Evolutionary conservation across 208 protist species (phyloP).

Genomic region (Leishmania tropica): DNA sequence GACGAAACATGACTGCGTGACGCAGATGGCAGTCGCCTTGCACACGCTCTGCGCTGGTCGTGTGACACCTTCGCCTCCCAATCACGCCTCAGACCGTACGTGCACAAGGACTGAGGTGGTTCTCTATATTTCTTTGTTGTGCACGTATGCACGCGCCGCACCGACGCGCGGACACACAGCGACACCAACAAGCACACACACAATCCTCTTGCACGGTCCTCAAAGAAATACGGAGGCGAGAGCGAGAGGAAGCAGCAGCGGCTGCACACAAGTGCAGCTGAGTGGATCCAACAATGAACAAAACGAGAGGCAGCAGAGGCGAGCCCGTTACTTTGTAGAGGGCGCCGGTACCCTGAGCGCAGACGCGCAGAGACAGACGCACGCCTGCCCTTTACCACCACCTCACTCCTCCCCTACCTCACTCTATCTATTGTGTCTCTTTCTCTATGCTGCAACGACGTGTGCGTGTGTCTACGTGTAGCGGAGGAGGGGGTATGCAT

Average conservation of each 20-base stretch:
- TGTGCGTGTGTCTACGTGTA: constrained; percentile 4
- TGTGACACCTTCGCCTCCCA: background rate
- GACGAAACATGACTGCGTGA: constrained; percentile 17
- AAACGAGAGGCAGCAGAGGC: background rate
- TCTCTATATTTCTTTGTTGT: background rate
- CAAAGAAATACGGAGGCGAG: background rate
- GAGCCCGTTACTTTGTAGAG: background rate
- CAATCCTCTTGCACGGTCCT: background rate
- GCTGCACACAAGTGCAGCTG: background rate
- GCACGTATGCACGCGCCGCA: background rate
- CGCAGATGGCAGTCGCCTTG: background rate
- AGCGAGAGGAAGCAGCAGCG: background rate
- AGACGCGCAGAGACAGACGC: background rate
- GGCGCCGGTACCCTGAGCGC: background rate
- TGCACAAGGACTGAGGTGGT: background rate
- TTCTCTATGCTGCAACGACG: background rate
- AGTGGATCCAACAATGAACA: background rate
- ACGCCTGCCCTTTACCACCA: background rate
- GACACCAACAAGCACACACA: background rate
- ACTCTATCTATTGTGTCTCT: background rate
- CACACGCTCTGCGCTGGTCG: background rate
- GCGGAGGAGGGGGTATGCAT: background rate
- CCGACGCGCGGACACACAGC: background rate
- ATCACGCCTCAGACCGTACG: background rate
- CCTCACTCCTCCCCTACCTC: background rate